Conservation (phyloP, 2,329 filamentous ascomycete species). For the Xylaria sp. region DNA sequence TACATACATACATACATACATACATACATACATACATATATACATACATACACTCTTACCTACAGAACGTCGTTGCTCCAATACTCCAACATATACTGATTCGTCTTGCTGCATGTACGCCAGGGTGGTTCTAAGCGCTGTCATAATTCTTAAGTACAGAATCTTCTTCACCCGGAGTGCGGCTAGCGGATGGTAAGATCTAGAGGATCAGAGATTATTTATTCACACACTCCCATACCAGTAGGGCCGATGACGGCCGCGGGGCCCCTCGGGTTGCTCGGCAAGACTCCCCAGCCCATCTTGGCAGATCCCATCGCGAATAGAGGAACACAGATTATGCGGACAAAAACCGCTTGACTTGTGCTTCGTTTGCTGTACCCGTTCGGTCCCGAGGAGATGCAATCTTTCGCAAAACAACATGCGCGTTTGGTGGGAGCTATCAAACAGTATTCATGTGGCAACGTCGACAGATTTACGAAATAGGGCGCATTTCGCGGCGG, state of each 20-base stretch:
- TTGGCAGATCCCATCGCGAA: neutral
- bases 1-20: neutral
- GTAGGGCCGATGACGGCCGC: neutral
- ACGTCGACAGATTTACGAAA: no score
- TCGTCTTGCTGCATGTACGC: constrained; percentile 9
- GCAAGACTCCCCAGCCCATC: neutral
- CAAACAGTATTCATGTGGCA: no score
- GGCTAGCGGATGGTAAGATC: neutral
- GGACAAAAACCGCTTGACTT: neutral
- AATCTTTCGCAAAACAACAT: neutral
- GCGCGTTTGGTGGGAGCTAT: neutral
- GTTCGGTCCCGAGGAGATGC: neutral
- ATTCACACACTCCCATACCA: neutral
- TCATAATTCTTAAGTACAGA: neutral
- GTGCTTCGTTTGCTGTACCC: neutral
- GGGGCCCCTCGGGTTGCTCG: constrained; percentile 7
- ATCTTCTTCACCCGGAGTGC: neutral
- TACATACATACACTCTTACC: no score
- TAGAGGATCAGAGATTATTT: neutral
- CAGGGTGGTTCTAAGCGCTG: neutral
- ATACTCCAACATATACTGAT: constrained; percentile 16
- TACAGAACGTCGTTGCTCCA: neutral
- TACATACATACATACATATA: neutral
- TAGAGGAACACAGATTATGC: neutral
- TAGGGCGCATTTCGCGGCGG: no score